Base-by-base conservation (phyloP, 148 eudicot species). In the Rhododendron griersonianum region DNA sequence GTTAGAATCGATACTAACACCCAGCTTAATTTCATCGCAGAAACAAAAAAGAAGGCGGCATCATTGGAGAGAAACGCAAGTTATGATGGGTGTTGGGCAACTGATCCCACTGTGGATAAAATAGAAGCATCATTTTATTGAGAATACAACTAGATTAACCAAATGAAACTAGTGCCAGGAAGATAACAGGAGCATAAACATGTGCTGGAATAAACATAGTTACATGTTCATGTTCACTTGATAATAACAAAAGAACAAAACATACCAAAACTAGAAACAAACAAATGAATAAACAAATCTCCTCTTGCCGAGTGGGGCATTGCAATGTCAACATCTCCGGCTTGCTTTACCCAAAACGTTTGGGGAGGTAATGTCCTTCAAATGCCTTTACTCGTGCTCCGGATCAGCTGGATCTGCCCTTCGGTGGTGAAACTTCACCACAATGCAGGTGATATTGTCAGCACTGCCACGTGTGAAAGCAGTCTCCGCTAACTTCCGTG, bases 361-460 rank as follows among this genome's bases (percentile, higher is more conserved):
- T 3, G 19, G 79, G 45, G 79, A 75, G 41, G 76, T 30, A 39
- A 75, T 37, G 23, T 39, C 47, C 45, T 35, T 39, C 47, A 75
- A 75, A 35, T 39, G 45, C 7, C 48, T 75, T 11, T 75, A 35
- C 45, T 19, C 47, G n/a, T 39, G 13, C 79, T 75, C 45, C 47
- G 83, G 80, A 15, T 82, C 85, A 13, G 85, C 61, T 63, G 87
- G 41, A 7, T 75, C 82, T 8, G 80, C 83, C 82, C 90, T 87
- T 8, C 88, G 85, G 78, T 93, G 98, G 85, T 90, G 88, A 86
- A 97, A 93, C 86, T 89, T 94, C 35, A 95, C 99, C 44, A 97
- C 98, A 80, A 97, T 95, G 90, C 98, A 95, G 75, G 99, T 94
- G 77, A 97, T 97, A 83, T 95, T 97, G 81, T 97, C 99, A 33